A percentile compares a stretch with the other conserved stretches of the same genome.
These are phyloP conservation scores for Solanum habrochaites DNA, from an alignment of 257 asterid genomes.

Conservation along the genomic window DNA sequence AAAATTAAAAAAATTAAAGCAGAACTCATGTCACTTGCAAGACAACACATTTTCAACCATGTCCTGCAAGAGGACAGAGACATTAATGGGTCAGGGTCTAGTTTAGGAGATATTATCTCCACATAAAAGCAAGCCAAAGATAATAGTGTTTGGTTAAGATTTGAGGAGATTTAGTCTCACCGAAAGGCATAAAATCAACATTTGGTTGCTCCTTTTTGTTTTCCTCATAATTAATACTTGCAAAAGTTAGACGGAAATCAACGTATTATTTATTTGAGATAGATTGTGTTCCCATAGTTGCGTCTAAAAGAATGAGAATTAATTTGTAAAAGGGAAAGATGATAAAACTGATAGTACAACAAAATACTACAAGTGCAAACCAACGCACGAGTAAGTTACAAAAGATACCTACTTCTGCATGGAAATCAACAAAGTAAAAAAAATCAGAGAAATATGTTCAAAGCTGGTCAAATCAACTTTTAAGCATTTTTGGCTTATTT, in stretches of 20 bases:
- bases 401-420: neutral
- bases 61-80: conserved; percentile 37
- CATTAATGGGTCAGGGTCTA: neutral
- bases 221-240: neutral
- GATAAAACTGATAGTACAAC: no score
- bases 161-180: neutral
- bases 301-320: neutral
- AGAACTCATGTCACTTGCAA: neutral
- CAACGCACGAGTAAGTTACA: neutral
- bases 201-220: neutral
- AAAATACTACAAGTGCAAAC: neutral
- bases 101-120: neutral
- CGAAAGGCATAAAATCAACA: neutral
- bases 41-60: conserved; percentile 81
- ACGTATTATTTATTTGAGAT: neutral
- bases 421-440: neutral
- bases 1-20: neutral
- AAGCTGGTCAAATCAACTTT: neutral
- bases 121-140: neutral
- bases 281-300: neutral
- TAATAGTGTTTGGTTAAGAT: neutral
- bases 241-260: neutral
- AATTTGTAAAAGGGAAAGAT: no score
- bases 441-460: neutral
- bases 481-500: neutral